Base-by-base conservation (phyloP, 176 grass and related monocot species). In the Musa troglodytarum region DNA sequence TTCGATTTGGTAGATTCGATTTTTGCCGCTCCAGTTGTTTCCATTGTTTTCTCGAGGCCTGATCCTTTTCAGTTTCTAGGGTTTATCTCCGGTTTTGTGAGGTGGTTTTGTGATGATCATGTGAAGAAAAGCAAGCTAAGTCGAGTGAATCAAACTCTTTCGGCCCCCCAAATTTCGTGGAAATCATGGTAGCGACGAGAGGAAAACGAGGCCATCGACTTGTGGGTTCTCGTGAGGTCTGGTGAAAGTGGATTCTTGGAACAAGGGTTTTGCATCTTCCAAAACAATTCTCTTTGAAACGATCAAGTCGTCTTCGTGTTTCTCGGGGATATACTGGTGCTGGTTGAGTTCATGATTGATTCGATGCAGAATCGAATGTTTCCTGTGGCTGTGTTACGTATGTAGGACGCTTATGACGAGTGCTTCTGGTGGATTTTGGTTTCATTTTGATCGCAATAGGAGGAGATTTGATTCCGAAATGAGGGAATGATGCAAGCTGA, bases 1-100 rank as follows among this genome's bases (percentile, higher is more conserved):
- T 76, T 85, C 76, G 20, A 69, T 68, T 59, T 59, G 17, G 17
- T n/a, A 6, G 16, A 20, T n/a, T 59, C 17, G 16, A 7, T 61
- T 61, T 61, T 61, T 61, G 13, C 55, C 13, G 16, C 14, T 57
- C 3, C 17, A 16, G 55, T 57, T 57, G 1, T 57, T 57, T 2
- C 17, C 16, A 5, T 16, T 57, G 17, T 57, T 57, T 14, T 16
- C 3, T 16, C 3, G 13, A 14, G 55, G 1, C 6, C 17, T 17
- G 55, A 3, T 57, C 55, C 17, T 57, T 19, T 57, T 43, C 34
- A 4, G 34, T 43, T 43, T 43, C 34, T 43, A 5, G 29, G 34
- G 34, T 43, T 43, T 43, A 0, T 5, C 4, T 43, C 4, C 34
- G 34, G 34, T 43, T 43, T 43, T 43, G 34, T 43, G 34, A 43